Base-by-base conservation (phyloP, 2,329 filamentous ascomycete species). In the Setomelanomma holmii region DNA sequence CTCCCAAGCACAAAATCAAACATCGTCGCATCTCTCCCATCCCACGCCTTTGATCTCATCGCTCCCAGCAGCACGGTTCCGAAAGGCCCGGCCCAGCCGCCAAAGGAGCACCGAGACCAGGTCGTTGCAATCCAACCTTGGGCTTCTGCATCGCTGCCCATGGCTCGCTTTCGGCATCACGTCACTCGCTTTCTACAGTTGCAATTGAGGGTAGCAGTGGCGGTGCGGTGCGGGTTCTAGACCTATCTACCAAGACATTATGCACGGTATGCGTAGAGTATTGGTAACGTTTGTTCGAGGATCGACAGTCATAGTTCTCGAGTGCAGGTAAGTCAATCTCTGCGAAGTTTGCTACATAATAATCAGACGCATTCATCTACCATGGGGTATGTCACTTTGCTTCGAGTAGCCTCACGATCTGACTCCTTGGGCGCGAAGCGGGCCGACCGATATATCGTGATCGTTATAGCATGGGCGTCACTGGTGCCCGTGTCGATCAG, bases 401-500 rank as follows among this genome's bases (percentile, higher is more conserved):
- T n/a, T n/a, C n/a, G n/a, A n/a, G n/a, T n/a, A n/a, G n/a, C n/a
- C n/a, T 30, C 24, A 34, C 19, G 30, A 33, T 38, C 34, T 34
- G 35, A 45, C 14, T 24, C n/a, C n/a, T n/a, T n/a, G n/a, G n/a
- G n/a, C n/a, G n/a, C n/a, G n/a, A n/a, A n/a, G n/a, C 24, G 24
- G 24, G 12, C 24, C 24, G 24, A 30, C n/a, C n/a, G n/a, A n/a
- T n/a, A n/a, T n/a, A 30, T 30, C 27, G 27, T 30, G 10, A 14
- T 30, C 10, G 27, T 30, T 14, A 3, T 23, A 38, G 35, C 27
- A 21, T 52, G 40, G 27, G 34, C 38, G 43, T 40, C 19, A 45
- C 44, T 50, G 30, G 42, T 48, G 38, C 43, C 42, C 45, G 48
- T 45, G 53, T 46, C 45, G 60, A 61, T 61, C 55, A 48, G 49